These are phyloP conservation scores for Salvia hispanica DNA, from an alignment of 257 asterid genomes.

Conservation along the genomic window DNA sequence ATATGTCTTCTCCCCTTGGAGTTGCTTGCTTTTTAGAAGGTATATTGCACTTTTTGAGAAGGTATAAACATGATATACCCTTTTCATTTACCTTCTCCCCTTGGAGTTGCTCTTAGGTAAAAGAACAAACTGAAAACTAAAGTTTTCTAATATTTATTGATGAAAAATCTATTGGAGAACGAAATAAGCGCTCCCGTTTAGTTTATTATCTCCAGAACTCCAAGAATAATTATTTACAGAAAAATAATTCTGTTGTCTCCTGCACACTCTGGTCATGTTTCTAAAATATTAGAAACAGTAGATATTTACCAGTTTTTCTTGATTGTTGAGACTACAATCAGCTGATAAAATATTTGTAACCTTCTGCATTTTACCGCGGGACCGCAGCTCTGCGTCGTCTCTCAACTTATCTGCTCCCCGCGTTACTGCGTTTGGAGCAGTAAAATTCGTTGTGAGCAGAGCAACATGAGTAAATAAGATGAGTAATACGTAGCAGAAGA, in stretches of 20 bases:
- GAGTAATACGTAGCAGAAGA: neutral
- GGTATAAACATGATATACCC: too few relatives aligned
- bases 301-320: constrained; percentile 26
- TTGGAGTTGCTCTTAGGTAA: too few relatives aligned
- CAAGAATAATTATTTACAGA: constrained; percentile 18
- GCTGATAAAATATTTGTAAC: neutral
- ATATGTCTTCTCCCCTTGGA: too few relatives aligned
- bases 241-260: constrained; percentile 27
- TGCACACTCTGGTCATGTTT: constrained; percentile 36
- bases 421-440: neutral
- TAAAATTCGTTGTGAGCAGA: neutral
- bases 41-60: too few relatives aligned
- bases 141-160: too few relatives aligned
- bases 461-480: constrained; percentile 10
- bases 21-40: too few relatives aligned
- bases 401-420: neutral
- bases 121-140: too few relatives aligned
- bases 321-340: constrained; percentile 29
- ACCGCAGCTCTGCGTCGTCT: neutral
- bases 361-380: neutral
- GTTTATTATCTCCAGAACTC: neutral
- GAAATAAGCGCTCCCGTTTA: too few relatives aligned
- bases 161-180: too few relatives aligned
- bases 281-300: neutral
- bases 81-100: too few relatives aligned